Evolutionary conservation across 2,329 filamentous ascomycete species (phyloP).

Genomic region (Orbilia javanica): DNA sequence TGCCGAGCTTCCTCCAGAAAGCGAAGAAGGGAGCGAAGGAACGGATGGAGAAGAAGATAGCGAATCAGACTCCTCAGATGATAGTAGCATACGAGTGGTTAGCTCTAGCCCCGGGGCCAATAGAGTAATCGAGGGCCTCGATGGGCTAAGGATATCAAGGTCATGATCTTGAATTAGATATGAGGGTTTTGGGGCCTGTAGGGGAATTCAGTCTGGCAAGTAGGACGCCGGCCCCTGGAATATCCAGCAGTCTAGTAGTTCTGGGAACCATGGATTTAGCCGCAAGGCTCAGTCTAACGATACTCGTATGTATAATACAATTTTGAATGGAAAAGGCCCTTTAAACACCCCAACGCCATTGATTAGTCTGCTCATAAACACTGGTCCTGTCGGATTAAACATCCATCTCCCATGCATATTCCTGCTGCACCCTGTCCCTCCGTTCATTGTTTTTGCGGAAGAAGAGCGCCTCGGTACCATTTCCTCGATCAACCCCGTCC

Average conservation of each 20-base stretch:
- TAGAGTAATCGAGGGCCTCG: slow-evolving; percentile 17
- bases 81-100: slow-evolving; percentile 17
- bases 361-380: neutral
- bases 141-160: slow-evolving; percentile 2
- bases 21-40: slow-evolving; percentile 36
- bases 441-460: slow-evolving; percentile 87
- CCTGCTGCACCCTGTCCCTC: slow-evolving; percentile 80
- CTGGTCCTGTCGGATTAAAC: slow-evolving; percentile 68
- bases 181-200: neutral
- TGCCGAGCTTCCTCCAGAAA: slow-evolving; percentile 49
- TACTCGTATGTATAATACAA: slow-evolving; percentile 15
- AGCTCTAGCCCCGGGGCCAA: neutral
- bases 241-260: neutral
- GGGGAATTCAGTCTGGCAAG: neutral
- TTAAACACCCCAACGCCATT: slow-evolving; percentile 27
- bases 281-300: neutral
- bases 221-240: neutral
- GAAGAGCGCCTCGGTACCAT: slow-evolving; percentile 92
- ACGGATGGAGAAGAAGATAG: slow-evolving; percentile 33
- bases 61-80: slow-evolving; percentile 24
- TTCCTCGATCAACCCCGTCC: slow-evolving; percentile 95
- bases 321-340: neutral
- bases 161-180: neutral
- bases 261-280: neutral
- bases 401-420: slow-evolving; percentile 98